Evolutionary conservation across 73 alveolate genomes (phyloP).

Genomic region (Paramecium biaurelia): DNA sequence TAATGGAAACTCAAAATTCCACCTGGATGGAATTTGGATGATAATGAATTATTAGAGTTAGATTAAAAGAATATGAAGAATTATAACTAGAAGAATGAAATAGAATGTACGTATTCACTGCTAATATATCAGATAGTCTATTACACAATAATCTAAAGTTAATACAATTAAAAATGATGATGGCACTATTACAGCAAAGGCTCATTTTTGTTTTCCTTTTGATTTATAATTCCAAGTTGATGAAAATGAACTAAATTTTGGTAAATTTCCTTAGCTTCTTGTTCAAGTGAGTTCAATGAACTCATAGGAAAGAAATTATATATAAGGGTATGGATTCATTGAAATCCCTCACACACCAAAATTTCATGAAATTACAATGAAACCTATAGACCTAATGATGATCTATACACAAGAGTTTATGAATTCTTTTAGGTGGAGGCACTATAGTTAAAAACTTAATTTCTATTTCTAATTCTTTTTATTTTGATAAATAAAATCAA

Average conservation of each 20-base stretch:
- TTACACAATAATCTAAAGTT: not conserved
- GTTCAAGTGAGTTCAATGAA: slow-evolving; percentile 71
- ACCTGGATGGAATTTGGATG: not conserved
- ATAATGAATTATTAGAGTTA: not conserved
- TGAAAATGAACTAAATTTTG: not conserved
- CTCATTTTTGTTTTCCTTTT: not conserved
- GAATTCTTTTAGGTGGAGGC: slow-evolving; percentile 73
- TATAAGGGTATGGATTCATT: slow-evolving; percentile 75
- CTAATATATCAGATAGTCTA: not conserved
- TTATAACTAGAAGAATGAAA: slow-evolving; percentile 11
- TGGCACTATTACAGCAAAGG: not conserved
- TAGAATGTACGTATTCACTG: not conserved
- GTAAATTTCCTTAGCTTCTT: slow-evolving; percentile 60
- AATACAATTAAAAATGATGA: not conserved
- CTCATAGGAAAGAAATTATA: slow-evolving; percentile 67
- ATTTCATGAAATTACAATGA: slow-evolving; percentile 65
- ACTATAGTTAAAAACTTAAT: not conserved
- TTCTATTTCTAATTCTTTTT: not conserved
- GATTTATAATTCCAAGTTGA: not conserved
- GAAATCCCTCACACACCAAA: slow-evolving; percentile 68
- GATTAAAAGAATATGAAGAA: not conserved
- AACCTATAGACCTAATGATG: slow-evolving; percentile 72
- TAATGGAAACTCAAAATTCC: slow-evolving; percentile 21
- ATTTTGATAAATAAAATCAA: not conserved
- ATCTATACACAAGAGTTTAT: slow-evolving; percentile 67